phyloP scores from a whole-genome alignment of 2,329 filamentous ascomycete genomes.

The Colletotrichum sp. region DNA sequence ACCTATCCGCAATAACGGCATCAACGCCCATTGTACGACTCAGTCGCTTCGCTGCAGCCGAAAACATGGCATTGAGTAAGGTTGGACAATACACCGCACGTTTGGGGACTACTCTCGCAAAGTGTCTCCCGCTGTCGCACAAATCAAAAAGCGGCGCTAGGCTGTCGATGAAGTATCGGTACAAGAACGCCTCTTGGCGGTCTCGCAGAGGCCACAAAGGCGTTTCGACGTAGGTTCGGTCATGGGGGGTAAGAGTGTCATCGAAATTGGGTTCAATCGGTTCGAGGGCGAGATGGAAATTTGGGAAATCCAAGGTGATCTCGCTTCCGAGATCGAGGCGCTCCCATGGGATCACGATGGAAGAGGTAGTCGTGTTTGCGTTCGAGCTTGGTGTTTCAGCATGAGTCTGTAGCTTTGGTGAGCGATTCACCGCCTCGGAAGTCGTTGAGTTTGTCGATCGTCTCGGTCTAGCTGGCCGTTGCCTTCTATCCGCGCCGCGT shows the following conservation, averaged over 20 bases:
- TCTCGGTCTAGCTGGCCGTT: not conserved
- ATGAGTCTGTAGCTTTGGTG: not conserved
- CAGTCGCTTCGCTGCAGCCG: constrained; percentile 30
- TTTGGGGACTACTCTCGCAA: constrained; percentile 30
- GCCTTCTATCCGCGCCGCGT: not conserved
- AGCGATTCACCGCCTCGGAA: not conserved
- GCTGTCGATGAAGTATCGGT: constrained; percentile 29
- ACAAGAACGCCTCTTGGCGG: constrained; percentile 30
- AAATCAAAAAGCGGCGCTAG: constrained; percentile 31
- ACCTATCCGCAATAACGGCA: constrained; percentile 26
- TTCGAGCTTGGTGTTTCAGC: not conserved
- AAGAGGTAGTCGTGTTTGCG: not conserved
- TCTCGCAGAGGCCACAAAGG: constrained; percentile 21
- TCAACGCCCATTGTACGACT: constrained; percentile 26
- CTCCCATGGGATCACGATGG: not conserved
- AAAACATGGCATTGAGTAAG: constrained; percentile 31
- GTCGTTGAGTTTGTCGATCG: not conserved
- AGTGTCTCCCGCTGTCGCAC: constrained; percentile 31
- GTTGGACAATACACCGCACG: constrained; percentile 30
- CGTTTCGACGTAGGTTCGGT: constrained; percentile 12
- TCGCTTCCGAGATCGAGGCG: not conserved
- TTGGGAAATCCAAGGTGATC: not conserved
- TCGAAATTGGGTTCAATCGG: constrained; percentile 5
- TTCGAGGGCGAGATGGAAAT: not conserved
- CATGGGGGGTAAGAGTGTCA: not conserved